phyloP scores from a whole-genome alignment of 805 yeast genomes.

The Hanseniaspora taiwanica region DNA sequence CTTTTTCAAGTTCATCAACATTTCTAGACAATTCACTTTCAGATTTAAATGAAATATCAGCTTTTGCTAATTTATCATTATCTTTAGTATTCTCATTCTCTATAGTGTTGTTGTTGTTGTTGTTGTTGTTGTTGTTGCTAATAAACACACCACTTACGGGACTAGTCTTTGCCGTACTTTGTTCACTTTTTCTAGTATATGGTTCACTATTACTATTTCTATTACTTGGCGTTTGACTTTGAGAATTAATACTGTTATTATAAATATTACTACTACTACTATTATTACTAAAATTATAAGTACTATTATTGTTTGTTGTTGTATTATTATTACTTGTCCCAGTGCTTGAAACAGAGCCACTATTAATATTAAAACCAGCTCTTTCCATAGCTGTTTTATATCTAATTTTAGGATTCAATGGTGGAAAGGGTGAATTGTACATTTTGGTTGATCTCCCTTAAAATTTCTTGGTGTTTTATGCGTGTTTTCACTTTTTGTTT shows the following conservation, averaged over 20 bases:
- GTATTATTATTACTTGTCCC: neutral
- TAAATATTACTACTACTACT: neutral
- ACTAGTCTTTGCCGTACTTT: neutral
- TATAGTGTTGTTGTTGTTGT: neutral
- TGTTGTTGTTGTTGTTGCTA: neutral
- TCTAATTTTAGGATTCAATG: slow-evolving; percentile 45
- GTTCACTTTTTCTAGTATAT: neutral
- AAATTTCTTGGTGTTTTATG: neutral
- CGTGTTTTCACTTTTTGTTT: neutral
- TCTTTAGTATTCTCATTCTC: too few species aligned
- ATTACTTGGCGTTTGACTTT: too few species aligned
- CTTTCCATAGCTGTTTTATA: slow-evolving; percentile 65
- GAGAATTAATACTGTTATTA: too few species aligned
- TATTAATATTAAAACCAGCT: slow-evolving; percentile 63
- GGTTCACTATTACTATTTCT: too few species aligned
- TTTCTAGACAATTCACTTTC: neutral
- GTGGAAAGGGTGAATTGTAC: slow-evolving; percentile 47
- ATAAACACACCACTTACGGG: neutral
- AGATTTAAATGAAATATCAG: too few species aligned
- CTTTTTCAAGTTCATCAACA: neutral
- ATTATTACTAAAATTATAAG: too few species aligned
- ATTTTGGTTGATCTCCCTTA: slow-evolving; percentile 11
- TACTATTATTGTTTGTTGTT: too few species aligned
- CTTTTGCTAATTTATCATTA: too few species aligned
- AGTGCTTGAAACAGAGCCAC: slow-evolving; percentile 1